Evolutionary conservation across 2,329 filamentous ascomycete genomes (phyloP).

Genomic region (Exophiala dermatitidis): DNA sequence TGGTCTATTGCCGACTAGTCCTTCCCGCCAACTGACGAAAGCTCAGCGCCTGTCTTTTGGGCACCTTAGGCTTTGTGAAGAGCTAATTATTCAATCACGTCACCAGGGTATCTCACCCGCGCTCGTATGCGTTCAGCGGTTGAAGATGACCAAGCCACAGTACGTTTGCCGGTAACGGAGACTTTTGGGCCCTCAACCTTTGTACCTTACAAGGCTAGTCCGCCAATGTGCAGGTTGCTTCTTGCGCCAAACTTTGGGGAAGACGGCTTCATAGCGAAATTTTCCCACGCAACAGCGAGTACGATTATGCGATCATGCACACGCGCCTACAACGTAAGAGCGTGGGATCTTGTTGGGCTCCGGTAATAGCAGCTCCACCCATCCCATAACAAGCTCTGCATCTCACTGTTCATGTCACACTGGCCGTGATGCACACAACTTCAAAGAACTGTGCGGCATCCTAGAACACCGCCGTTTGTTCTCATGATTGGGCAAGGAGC

Average conservation of each 20-base stretch:
- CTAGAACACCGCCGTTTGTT: conserved; percentile 14
- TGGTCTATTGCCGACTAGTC: conserved; percentile 1
- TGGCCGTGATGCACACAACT: conserved; percentile 7
- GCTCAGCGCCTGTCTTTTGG: background rate
- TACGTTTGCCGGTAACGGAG: too few relatives aligned
- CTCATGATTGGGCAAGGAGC: conserved; percentile 12
- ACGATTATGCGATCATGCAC: background rate
- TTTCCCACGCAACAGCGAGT: background rate
- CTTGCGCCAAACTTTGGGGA: too few relatives aligned
- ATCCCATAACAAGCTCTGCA: background rate
- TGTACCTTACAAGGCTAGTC: too few relatives aligned
- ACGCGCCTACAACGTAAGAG: background rate
- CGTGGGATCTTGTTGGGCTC: background rate
- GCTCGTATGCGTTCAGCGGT: background rate
- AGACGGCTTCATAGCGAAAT: background rate
- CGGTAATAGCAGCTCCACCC: too few relatives aligned
- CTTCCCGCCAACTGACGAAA: conserved; percentile 11
- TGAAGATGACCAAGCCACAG: background rate
- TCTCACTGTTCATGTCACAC: background rate
- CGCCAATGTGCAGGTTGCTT: too few relatives aligned
- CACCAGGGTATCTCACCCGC: conserved; percentile 1
- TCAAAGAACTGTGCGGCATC: conserved; percentile 8
- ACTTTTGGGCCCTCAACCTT: too few relatives aligned
- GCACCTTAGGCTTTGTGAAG: background rate
- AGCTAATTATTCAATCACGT: conserved; percentile 14